Conservation (phyloP, 2,329 filamentous ascomycete species). For the Domatiomyces globalis region DNA sequence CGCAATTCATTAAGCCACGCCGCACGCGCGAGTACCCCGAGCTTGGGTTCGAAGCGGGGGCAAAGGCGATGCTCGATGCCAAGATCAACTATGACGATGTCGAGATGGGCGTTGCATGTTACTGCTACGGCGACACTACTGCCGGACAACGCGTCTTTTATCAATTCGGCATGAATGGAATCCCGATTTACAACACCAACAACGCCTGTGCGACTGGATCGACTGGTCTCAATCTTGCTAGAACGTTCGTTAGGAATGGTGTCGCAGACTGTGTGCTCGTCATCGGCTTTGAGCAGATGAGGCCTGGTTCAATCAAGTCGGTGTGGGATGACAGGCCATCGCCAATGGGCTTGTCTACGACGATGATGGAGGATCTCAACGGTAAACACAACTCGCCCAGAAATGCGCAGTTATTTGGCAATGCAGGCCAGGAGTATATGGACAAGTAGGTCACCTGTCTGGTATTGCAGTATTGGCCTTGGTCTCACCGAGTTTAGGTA, state of each 20-base stretch:
- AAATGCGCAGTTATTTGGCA: slow-evolving; percentile 88
- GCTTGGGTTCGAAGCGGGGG: slow-evolving; percentile 21
- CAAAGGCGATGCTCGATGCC: slow-evolving; percentile 44
- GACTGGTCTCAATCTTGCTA: slow-evolving; percentile 71
- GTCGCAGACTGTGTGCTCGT: slow-evolving; percentile 79
- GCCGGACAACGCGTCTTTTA: slow-evolving; percentile 95
- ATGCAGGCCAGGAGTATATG: slow-evolving; percentile 86
- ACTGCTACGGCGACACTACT: slow-evolving; percentile 92
- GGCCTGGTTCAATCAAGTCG: slow-evolving; percentile 64
- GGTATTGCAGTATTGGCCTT: background rate
- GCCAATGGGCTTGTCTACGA: slow-evolving; percentile 55
- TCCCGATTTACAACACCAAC: slow-evolving; percentile 86
- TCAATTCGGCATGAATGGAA: slow-evolving; percentile 93
- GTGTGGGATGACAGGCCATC: slow-evolving; percentile 76
- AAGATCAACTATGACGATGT: slow-evolving; percentile 95
- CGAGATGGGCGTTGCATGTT: slow-evolving; percentile 85
- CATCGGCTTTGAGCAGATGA: slow-evolving; percentile 97
- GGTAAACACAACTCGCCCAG: slow-evolving; percentile 69
- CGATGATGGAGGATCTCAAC: slow-evolving; percentile 71
- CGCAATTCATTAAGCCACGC: slow-evolving; percentile 65
- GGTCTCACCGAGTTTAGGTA: slow-evolving; percentile 38
- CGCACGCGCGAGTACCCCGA: slow-evolving; percentile 21
- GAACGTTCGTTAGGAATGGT: slow-evolving; percentile 64
- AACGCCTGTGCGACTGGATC: slow-evolving; percentile 95
- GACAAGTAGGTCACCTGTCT: slow-evolving; percentile 44